Percentiles rank a stretch among this genome's conserved stretches.
These are phyloP conservation scores for Solanum bukasovii DNA, from an alignment of 257 asterid species.

Conservation along the genomic window DNA sequence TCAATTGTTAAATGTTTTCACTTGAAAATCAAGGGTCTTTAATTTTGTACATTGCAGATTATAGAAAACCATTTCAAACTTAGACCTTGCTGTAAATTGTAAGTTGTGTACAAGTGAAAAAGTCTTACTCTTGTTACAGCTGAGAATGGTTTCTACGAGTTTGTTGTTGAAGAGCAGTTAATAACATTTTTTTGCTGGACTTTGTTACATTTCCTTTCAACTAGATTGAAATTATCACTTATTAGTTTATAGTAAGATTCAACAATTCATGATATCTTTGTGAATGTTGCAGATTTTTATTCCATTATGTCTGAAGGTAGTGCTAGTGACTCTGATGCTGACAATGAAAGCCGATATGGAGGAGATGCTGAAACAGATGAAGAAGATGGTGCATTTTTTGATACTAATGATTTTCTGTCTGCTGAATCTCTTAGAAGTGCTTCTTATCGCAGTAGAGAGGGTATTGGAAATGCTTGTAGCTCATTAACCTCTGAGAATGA, in stretches of 20 bases:
- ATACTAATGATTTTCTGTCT: constrained; percentile 79
- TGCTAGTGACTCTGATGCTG: constrained; percentile 88
- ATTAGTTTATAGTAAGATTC: background rate
- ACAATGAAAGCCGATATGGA: constrained; percentile 79
- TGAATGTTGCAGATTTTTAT: constrained; percentile 63
- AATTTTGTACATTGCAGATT: background rate
- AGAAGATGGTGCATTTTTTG: constrained; percentile 74
- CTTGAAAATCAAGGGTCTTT: background rate
- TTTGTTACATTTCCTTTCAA: background rate
- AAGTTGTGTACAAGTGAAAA: background rate
- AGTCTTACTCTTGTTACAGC: background rate
- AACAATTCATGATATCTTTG: background rate
- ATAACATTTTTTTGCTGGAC: background rate
- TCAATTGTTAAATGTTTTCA: background rate
- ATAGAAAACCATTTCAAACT: background rate
- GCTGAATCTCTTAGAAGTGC: constrained; percentile 87
- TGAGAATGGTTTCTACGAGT: background rate
- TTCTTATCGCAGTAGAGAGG: constrained; percentile 82
- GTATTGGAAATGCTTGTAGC: constrained; percentile 35
- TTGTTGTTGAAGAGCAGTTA: background rate
- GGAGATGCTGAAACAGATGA: constrained; percentile 86
- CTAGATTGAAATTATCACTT: background rate
- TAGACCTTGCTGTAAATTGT: background rate
- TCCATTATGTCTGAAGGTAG: constrained; percentile 95
- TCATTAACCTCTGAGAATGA: constrained; percentile 54